Percentiles rank a stretch among this genome's conserved stretches.
Conservation (phyloP, 1,284 basidiomycete species). For the Phellinidium pouzarii region DNA sequence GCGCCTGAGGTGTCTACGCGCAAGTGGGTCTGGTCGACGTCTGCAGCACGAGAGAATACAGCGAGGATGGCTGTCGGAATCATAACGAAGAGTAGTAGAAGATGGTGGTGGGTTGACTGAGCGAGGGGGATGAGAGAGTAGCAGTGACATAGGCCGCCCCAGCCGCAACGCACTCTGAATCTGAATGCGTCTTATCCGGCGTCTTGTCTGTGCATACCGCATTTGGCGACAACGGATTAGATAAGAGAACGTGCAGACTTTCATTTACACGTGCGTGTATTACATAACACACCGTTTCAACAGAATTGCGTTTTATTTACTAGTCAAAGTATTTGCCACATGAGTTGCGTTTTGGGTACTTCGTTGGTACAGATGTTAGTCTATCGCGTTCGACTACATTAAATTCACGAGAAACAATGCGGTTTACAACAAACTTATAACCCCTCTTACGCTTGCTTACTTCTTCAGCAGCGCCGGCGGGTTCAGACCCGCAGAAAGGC, state of each 20-base stretch:
- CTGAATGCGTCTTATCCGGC: background rate
- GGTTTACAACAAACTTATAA: background rate
- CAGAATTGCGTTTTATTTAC: no score
- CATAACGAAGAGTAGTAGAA: background rate
- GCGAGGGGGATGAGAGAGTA: background rate
- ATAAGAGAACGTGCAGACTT: no score
- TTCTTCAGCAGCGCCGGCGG: slow-evolving; percentile 73
- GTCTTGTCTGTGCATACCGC: background rate
- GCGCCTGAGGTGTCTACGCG: background rate
- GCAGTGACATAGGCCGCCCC: background rate
- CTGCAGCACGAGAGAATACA: background rate
- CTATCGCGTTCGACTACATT: background rate
- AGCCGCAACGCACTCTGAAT: background rate
- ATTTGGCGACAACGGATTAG: background rate
- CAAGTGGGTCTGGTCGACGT: background rate
- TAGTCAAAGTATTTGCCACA: no score
- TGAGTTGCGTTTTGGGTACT: background rate
- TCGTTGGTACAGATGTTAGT: slow-evolving; percentile 3
- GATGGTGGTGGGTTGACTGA: background rate
- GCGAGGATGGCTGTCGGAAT: background rate
- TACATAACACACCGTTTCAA: no score
- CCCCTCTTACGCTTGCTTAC: slow-evolving; percentile 23
- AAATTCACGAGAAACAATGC: background rate
- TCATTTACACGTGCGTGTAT: no score
- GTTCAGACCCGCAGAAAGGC: slow-evolving; percentile 69